Evolutionary conservation across 768 basidiomycete species (phyloP), one percentile per base, ranked within the genome.

Genomic region (Hirschioporus abietinus): DNA sequence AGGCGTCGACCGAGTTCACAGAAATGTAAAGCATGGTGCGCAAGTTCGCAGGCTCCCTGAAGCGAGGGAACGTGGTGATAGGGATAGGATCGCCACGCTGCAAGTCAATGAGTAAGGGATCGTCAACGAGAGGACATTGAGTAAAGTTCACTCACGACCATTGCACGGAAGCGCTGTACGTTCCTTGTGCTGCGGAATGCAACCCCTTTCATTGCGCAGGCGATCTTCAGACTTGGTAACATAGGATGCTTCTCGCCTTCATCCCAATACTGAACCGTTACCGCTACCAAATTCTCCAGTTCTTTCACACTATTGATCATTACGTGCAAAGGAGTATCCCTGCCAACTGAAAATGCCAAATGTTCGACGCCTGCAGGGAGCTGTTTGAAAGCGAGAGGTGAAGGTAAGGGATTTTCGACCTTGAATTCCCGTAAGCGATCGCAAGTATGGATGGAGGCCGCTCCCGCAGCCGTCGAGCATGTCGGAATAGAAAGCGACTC

Each of bases 141-240:
- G 42, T 58, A 25, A 60, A 18, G n/a, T 52, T 25, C 25, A 79
- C 86, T 73, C 72, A 88, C 86, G 66, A 80, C 73, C 71, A 83
- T 73, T 59, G 78, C 71, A 63, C 90, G 84, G 74, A 88, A 88
- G 66, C 74, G 74, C 67, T 78, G 75, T 58, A 90, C 77, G 71
- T 88, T 83, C 61, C 74, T 75, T 30, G 83, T 83, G 36, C 86
- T 75, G 64, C 76, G 75, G 69, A 91, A 73, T 30, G 83, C 82
- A 60, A 91, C 79, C 61, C 89, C 89, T 67, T 81, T 80, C 70
- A 81, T 80, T 18, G 86, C 88, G 74, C 90, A 92, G 4, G 83
- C 83, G 70, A 88, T 86, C 76, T 82, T 86, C 67, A 92, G 76
- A 52, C 79, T 78, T 25, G 84, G 71, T 35, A 89, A 78, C 68